Evolutionary conservation across 306 rosid species (phyloP).

Genomic region (Gynostemma pentaphyllum): DNA sequence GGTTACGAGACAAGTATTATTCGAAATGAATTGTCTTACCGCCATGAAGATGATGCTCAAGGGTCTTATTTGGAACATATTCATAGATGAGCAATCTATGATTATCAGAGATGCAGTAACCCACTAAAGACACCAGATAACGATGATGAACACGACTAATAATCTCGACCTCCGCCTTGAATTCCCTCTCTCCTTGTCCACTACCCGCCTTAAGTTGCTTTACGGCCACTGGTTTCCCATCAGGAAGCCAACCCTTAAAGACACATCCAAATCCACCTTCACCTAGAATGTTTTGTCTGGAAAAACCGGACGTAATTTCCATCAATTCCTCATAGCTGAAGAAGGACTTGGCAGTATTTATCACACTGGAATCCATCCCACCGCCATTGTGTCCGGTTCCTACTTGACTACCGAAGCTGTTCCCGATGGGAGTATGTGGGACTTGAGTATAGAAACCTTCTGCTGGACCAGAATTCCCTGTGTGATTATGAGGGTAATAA

Average conservation of each 20-base stretch:
- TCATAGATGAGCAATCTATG: conserved; percentile 79
- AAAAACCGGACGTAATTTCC: conserved; percentile 60
- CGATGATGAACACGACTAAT: conserved; percentile 89
- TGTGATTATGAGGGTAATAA: conserved; percentile 31
- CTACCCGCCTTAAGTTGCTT: conserved; percentile 84
- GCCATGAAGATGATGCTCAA: conserved; percentile 87
- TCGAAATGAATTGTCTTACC: no score
- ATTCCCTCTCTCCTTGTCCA: conserved; percentile 90
- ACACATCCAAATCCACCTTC: conserved; percentile 93
- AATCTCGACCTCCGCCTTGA: conserved; percentile 80
- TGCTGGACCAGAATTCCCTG: conserved; percentile 20
- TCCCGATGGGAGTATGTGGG: conserved; percentile 13
- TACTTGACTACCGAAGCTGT: conserved; percentile 31
- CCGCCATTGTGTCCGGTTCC: conserved; percentile 11
- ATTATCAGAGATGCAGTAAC: conserved; percentile 63
- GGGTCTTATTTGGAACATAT: conserved; percentile 73
- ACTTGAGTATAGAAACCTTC: conserved; percentile 25
- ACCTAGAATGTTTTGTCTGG: conserved; percentile 55
- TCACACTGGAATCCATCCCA: conserved; percentile 27
- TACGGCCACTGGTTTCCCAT: conserved; percentile 65
- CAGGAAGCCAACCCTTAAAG: conserved; percentile 58
- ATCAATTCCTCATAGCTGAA: conserved; percentile 54
- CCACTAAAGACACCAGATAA: conserved; percentile 72
- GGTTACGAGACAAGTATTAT: no score
- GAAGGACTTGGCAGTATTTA: conserved; percentile 22